Evolutionary conservation across 108 stramenopile species (phyloP), one percentile per base, ranked within the genome.

Genomic region (Pseudonitzschia delicatissima): DNA sequence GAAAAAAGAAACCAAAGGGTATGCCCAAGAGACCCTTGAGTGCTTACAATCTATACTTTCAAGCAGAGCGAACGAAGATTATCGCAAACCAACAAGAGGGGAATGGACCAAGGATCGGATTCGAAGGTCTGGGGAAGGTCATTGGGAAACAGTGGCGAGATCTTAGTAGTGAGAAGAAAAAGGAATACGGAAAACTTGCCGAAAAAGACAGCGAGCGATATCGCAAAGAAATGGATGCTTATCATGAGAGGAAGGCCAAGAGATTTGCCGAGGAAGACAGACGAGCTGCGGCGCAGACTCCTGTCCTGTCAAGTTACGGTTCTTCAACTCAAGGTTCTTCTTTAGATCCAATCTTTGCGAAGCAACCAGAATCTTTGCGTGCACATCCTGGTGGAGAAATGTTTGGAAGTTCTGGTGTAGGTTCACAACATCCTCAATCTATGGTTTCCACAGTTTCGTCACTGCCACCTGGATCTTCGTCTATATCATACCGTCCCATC

Each of bases 151-250:
- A 77, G 35, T 85, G 78, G 68, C 71, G 68, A 39, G 55, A 74
- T 21, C 73, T 85, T 8, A 52, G 58, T 20, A 18, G 58, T 2
- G 69, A 57, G 26, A 79, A 77, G 13, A 69, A 73, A 26, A 71
- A 66, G 28, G 50, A 26, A 23, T 85, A 67, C 45, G 79, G 80
- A 23, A 72, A 51, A n/a, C 40, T 62, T 31, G 81, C 84, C 6
- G 81, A 73, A 18, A 52, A 73, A 33, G 84, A 85, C 26, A 71
- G 76, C 40, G 76, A 67, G 39, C 77, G 82, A 36, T 83, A 86
- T 62, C 68, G 78, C 17, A 68, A 55, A 32, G 82, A 86, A 42
- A 86, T 86, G 82, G 80, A 77, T 42, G 62, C 69, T 3, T 82
- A 83, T 64, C 50, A 73, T 32, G 62, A 77, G 18, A 28, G 42